A percentile compares a stretch with the other conserved stretches of the same genome.
Conservation (phyloP, 2,329 filamentous ascomycete genomes). For the Aspergillus persii region DNA sequence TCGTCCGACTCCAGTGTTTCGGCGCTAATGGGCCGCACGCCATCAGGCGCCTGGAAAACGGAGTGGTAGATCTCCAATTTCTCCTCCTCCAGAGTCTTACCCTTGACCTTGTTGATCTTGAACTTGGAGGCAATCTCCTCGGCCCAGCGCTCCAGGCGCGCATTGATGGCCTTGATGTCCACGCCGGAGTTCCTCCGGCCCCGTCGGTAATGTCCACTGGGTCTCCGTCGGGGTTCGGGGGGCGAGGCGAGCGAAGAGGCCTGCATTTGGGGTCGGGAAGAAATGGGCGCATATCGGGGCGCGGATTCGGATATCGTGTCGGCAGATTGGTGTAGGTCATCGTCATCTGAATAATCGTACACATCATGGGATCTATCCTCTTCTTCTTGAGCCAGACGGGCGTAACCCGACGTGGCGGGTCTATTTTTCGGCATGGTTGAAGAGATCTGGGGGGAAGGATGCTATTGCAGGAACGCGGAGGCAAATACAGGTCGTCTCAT, state of each 20-base stretch:
- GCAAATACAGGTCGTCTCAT: slow-evolving; percentile 9
- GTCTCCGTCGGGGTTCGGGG: slow-evolving; percentile 46
- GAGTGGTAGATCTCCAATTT: slow-evolving; percentile 94
- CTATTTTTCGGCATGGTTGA: slow-evolving; percentile 63
- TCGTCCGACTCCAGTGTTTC: slow-evolving; percentile 64
- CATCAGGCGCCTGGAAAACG: slow-evolving; percentile 91
- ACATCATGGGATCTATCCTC: slow-evolving; percentile 47
- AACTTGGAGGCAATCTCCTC: slow-evolving; percentile 98
- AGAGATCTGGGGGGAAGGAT: slow-evolving; percentile 28
- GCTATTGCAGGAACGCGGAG: slow-evolving; percentile 9
- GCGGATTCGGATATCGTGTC: slow-evolving; percentile 55
- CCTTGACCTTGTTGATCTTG: slow-evolving; percentile 77
- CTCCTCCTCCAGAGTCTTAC: slow-evolving; percentile 74
- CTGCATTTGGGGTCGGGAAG: slow-evolving; percentile 52
- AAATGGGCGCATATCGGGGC: slow-evolving; percentile 63
- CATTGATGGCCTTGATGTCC: slow-evolving; percentile 97
- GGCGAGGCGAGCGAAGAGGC: slow-evolving; percentile 37
- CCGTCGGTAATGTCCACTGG: slow-evolving; percentile 50
- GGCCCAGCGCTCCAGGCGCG: slow-evolving; percentile 89
- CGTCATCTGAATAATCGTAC: slow-evolving; percentile 69
- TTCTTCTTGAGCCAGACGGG: slow-evolving; percentile 79
- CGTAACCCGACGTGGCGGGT: slow-evolving; percentile 77
- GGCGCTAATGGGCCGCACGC: slow-evolving; percentile 74
- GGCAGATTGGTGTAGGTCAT: slow-evolving; percentile 56
- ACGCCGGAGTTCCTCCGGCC: slow-evolving; percentile 78